Conservation (phyloP, 2,329 filamentous ascomycete genomes). For the Aspergillus felis region DNA sequence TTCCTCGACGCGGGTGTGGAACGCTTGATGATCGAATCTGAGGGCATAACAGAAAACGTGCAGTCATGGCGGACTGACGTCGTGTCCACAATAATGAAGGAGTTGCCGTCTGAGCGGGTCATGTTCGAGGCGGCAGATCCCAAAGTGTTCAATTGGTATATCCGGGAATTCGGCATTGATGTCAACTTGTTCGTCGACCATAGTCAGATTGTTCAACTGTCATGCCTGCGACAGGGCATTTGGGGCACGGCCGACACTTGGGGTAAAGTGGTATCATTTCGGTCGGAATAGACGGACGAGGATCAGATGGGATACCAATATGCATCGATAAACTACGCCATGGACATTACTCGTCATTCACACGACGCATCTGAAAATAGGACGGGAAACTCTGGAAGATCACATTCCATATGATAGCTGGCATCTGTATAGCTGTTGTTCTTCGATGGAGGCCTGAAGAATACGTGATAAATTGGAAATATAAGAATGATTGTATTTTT, state of each 20-base stretch:
- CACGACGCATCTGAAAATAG: too few species aligned
- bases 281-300: slow-evolving; percentile 17
- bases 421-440: not conserved
- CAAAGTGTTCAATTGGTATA: slow-evolving; percentile 55
- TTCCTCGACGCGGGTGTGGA: slow-evolving; percentile 53
- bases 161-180: slow-evolving; percentile 54
- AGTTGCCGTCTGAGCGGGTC: slow-evolving; percentile 49
- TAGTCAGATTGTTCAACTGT: slow-evolving; percentile 55
- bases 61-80: slow-evolving; percentile 53
- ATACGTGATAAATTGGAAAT: not conserved
- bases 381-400: not conserved
- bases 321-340: not conserved
- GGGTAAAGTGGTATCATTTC: slow-evolving; percentile 48
- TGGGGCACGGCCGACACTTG: slow-evolving; percentile 56
- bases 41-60: slow-evolving; percentile 58
- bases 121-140: slow-evolving; percentile 59
- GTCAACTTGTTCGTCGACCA: slow-evolving; percentile 57
- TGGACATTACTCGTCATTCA: not conserved
- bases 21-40: slow-evolving; percentile 57
- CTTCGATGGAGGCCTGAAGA: not conserved
- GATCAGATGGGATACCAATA: not conserved
- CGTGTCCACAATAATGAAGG: slow-evolving; percentile 50
- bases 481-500: not conserved
- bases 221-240: slow-evolving; percentile 49
- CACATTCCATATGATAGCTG: not conserved